phyloP scores from a whole-genome alignment of 1,284 basidiomycete genomes.

The Puccinia sorghi region DNA sequence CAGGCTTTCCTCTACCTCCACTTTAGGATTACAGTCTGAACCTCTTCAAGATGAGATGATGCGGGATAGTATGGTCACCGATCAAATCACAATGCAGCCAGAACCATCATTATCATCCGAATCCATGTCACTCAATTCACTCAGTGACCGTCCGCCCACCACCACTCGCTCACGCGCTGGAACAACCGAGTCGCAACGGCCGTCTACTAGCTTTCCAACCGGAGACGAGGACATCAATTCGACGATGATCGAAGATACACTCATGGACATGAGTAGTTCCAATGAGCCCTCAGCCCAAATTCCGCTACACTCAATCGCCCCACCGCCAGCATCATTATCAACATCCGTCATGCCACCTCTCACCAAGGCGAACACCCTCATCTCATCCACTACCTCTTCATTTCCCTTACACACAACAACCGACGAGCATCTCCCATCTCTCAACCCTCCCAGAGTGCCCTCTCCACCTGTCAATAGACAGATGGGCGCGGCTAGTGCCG shows the following conservation, averaged over 20 bases:
- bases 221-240: neutral
- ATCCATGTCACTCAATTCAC: neutral
- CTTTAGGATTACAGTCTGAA: neutral
- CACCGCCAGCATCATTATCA: neutral
- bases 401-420: neutral
- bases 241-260: neutral
- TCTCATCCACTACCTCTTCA: conserved; percentile 1
- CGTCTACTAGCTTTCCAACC: neutral
- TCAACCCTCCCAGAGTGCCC: conserved; percentile 13
- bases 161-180: neutral
- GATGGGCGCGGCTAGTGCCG: conserved; percentile 53
- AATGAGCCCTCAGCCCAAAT: neutral
- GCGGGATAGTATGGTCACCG: neutral
- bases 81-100: neutral
- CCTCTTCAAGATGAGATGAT: conserved; percentile 5
- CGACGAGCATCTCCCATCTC: neutral
- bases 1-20: neutral
- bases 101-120: neutral
- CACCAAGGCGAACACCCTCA: neutral
- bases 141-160: neutral
- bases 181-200: neutral
- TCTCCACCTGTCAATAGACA: conserved; percentile 49
- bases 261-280: neutral
- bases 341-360: neutral
- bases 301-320: neutral